Conservation (phyloP, 108 stramenopile genomes). For the Conticribra guillardii region DNA sequence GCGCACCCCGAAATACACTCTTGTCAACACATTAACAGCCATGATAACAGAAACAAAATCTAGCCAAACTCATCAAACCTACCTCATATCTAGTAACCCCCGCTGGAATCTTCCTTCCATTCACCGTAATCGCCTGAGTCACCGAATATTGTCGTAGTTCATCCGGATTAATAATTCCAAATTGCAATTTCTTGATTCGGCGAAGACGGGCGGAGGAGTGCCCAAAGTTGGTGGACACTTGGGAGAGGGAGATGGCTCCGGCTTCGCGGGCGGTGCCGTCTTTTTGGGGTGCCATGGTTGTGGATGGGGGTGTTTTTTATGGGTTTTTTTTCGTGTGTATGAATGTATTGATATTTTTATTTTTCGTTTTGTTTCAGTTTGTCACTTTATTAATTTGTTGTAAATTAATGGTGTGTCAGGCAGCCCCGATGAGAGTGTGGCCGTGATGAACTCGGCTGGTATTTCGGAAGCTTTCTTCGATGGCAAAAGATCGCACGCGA, state of each 20-base stretch:
- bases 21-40: no score
- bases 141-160: conserved; percentile 94
- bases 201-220: conserved; percentile 89
- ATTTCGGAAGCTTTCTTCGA: no score
- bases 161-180: conserved; percentile 96
- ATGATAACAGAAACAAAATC: conserved; percentile 3
- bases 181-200: conserved; percentile 94
- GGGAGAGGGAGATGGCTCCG: conserved; percentile 80
- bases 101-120: conserved; percentile 89
- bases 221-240: conserved; percentile 92
- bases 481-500: no score
- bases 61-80: neutral
- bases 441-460: no score
- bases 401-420: no score
- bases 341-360: conserved; percentile 7
- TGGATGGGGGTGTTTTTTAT: neutral
- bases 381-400: no score
- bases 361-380: neutral
- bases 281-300: conserved; percentile 37
- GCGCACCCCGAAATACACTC: no score
- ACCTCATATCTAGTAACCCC: conserved; percentile 90
- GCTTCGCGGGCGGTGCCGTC: conserved; percentile 62
- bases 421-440: no score
- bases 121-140: conserved; percentile 92
- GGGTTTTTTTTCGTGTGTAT: neutral